Evolutionary conservation across 345 rosid species (phyloP), one percentile per base, ranked within the genome.

Genomic region (Odontarrhena argentea): DNA sequence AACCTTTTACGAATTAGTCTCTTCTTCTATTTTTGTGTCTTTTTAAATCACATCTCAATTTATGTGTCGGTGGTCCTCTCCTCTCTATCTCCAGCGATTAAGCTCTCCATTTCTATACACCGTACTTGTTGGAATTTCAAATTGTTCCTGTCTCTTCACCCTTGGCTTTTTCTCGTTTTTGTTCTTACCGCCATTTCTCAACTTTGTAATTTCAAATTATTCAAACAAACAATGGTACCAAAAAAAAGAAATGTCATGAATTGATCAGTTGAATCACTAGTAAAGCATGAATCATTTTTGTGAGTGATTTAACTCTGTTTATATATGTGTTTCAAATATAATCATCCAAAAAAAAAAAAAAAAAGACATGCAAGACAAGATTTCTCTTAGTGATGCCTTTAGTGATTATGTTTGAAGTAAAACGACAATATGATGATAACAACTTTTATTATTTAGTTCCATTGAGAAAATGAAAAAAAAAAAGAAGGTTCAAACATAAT

Each of bases 41-140:
- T 30, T 8, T 35, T 51, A 58, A 43, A 38, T 51, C 55, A 26
- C 15, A 44, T 59, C 68, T 60, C 56, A 66, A 56, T 52, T 45
- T 60, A 26, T 67, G 45, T 67, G 68, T 73, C 72, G 67, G 77
- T 66, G 77, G 72, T 73, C 77, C 72, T 59, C 57, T 73, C 77
- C 72, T 59, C 57, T 57, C 56, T 4, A 43, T 14, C 57, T 66
- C 68, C 63, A 60, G 43, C 72, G 62, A 59, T 44, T 13, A 63
- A 46, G 50, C 22, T 46, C 47, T 44, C 53, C 70, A 10, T 70
- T 0, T 35, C 0, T 52, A 13, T 9, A 15, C 9, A 57, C 54
- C 70, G 54, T 72, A 57, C 76, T 32, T 42, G 34, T 35, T 65
- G 11, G 1, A 9, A 3, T 50, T 72, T 65, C 63, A 72, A 42